phyloP scores from a whole-genome alignment of 495 filamentous ascomycete genomes.

The Talaromyces adpressus region DNA sequence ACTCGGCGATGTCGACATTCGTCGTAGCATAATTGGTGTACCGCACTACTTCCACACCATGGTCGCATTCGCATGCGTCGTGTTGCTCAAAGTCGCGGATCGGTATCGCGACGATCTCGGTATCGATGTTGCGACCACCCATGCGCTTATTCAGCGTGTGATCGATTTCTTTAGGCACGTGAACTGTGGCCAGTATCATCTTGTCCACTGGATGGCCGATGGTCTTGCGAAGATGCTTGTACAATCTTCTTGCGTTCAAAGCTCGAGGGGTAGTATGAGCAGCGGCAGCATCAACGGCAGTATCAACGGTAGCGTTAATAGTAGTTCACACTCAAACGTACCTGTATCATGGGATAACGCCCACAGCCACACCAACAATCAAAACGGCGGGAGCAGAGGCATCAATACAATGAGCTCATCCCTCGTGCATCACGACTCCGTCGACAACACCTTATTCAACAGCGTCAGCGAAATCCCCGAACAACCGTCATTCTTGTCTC shows the following conservation, averaged over 20 bases:
- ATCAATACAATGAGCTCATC: background rate
- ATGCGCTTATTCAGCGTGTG: conserved; percentile 13
- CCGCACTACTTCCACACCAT: conserved; percentile 42
- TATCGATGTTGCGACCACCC: conserved; percentile 13
- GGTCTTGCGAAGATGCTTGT: conserved; percentile 15
- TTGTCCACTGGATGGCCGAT: conserved; percentile 19
- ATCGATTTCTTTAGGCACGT: conserved; percentile 15
- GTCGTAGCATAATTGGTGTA: conserved; percentile 30
- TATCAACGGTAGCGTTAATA: background rate
- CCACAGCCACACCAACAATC: background rate
- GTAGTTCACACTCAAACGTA: background rate
- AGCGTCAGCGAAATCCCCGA: conserved; percentile 7
- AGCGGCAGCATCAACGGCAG: background rate
- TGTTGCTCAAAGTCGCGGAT: conserved; percentile 33
- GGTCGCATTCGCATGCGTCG: conserved; percentile 40
- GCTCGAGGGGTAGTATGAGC: background rate
- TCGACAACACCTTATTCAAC: conserved; percentile 4
- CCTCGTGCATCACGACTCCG: background rate
- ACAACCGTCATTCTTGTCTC: conserved; percentile 6
- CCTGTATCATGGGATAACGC: background rate
- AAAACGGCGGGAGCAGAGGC: background rate
- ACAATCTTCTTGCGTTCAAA: background rate
- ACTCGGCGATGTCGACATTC: conserved; percentile 29
- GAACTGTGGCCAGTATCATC: conserved; percentile 17
- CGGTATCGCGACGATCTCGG: conserved; percentile 14